Conservation (phyloP, 257 asterid species). For the Solanum rostratum region DNA sequence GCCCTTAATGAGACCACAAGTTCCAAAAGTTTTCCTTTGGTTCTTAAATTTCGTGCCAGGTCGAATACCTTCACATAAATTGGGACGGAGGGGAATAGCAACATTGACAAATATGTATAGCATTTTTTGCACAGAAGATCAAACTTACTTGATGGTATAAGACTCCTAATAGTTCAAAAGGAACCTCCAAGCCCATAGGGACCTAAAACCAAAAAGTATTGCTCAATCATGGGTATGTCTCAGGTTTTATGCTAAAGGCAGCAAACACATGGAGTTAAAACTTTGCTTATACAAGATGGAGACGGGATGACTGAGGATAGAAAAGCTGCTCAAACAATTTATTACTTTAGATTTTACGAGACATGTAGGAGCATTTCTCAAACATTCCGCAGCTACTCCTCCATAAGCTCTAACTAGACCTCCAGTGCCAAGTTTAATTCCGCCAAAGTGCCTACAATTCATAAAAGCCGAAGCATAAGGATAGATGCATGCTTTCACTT, state of each 20-base stretch:
- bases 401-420: conserved; percentile 97
- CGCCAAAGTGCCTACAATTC: conserved; percentile 65
- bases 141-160: conserved; percentile 76
- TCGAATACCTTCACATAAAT: no score
- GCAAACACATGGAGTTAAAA: background rate
- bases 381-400: conserved; percentile 82
- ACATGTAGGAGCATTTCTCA: conserved; percentile 70
- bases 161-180: conserved; percentile 71
- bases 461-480: background rate
- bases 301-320: background rate
- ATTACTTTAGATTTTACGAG: conserved; percentile 73
- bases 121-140: background rate
- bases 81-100: no score
- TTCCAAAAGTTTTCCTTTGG: no score
- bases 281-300: background rate
- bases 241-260: background rate
- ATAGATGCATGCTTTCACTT: background rate
- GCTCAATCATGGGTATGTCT: background rate
- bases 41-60: no score
- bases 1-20: no score
- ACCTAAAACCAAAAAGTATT: conserved; percentile 30
- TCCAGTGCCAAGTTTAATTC: conserved; percentile 97
- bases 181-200: conserved; percentile 76
- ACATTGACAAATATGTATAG: background rate
- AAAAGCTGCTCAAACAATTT: background rate